Base-by-base conservation (phyloP, 2,329 filamentous ascomycete genomes). In the Sphaerostilbella broomeana region DNA sequence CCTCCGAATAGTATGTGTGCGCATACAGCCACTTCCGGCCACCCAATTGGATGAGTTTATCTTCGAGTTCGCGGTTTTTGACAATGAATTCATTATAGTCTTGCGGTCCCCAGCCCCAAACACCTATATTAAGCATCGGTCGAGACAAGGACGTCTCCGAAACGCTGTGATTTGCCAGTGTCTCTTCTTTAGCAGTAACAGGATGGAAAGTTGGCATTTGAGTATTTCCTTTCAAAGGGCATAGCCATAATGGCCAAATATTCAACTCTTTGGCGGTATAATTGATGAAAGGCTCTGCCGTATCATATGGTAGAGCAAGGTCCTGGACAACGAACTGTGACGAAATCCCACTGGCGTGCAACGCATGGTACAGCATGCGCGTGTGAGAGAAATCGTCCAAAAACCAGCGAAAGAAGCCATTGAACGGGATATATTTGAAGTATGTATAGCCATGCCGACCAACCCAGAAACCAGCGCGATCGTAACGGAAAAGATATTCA, bases 21-120 rank as follows among this genome's bases (percentile, higher is more conserved):
- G 85, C 84, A 55, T 90, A 90, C 3, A 90, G 63, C 81, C 84
- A 89, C 61, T 90, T 90, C 64, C 81, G 76, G 0, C 85, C 86
- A 10, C 78, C 77, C 0, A 89, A 67, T 29, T 75, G 69, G 11
- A 62, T 62, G 2, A 87, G 67, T 47, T 80, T 79, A 2, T 61
- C 56, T 58, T 90, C 85, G 3, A 90, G 65, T 24, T 64, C 68
- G 3, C 79, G 71, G 55, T 90, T 90, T 40, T 75, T 73, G 4
- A 58, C 55, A 0, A 85, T 63, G 51, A 86, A 86, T 8, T 67
- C 64, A 1, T 56, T 52, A 13, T 56, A 56, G 13, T 69, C 54
- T 0, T 62, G 56, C 1, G 79, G 75, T 1, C 81, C 83, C 54
- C 77, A 82, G 1, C 84, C 84, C 85, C 85, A 92, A 7, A 90